Base-by-base conservation (phyloP, 2,329 filamentous ascomycete species). In the Parastagonospora nodorum region DNA sequence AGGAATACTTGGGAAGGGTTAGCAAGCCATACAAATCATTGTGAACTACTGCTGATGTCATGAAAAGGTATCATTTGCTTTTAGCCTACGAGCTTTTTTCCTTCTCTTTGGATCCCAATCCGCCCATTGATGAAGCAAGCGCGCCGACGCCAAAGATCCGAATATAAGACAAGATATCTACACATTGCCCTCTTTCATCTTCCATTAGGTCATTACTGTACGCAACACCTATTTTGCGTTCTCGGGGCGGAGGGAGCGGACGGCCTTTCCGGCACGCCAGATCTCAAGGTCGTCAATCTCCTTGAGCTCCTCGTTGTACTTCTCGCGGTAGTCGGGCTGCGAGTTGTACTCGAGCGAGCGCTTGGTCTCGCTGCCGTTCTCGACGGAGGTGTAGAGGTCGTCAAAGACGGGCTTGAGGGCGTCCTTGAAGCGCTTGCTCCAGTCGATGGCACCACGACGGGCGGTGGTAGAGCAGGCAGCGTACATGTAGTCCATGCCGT, bases 401-500 rank as follows among this genome's bases (percentile, higher is more conserved):
- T 97, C 93, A 86, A 99, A 99, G 75, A 99, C 89, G 73, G 94
- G 94, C 89, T 97, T 97, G 75, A 99, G 86, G 75, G 89, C 92
- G 67, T 93, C 89, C 89, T 97, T 97, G 91, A 99, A 99, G 76
- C 84, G 85, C 78, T 88, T 88, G 76, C 88, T 93, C 94, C 94
- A 99, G 86, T 99, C 94, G 76, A 99, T 96, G 80, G 94, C 94
- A 80, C 94, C 94, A 75, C 94, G 92, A 74, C 94, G 91, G 74
- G 94, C 94, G 52, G 94, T 99, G 75, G 94, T 99, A 60, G 93
- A 97, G 89, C 94, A 99, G 66, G 94, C 94, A 77, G 93, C 92
- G 84, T 95, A 99, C 94, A 99, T 99, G 92, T 95, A 99, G 84
- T 99, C 94, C 94, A 99, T 97, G 74, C 94, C 94, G 81, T 97